phyloP scores from a whole-genome alignment of 179 eudicot species.

The Beta corolliflora region DNA sequence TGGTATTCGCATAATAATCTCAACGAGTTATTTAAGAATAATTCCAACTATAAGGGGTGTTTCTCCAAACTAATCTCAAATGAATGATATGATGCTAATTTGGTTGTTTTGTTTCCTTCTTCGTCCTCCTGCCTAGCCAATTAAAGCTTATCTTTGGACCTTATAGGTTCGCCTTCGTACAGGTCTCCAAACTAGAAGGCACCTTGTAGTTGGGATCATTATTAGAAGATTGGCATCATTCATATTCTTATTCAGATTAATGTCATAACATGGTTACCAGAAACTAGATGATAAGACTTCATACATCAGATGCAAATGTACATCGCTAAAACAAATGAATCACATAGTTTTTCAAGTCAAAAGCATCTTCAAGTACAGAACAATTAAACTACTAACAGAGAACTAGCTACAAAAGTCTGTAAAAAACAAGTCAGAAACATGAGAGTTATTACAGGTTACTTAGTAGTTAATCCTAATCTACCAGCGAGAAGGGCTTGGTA shows the following conservation, averaged over 20 bases:
- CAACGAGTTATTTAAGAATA: too few species aligned
- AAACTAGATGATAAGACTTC: background rate
- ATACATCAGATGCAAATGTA: background rate
- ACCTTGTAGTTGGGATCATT: too few species aligned
- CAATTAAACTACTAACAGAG: background rate
- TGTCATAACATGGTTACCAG: background rate
- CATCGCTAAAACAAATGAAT: background rate
- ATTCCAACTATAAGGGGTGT: too few species aligned
- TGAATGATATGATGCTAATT: too few species aligned
- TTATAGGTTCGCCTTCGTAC: too few species aligned
- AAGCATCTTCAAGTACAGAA: background rate
- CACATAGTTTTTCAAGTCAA: background rate
- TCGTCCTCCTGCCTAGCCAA: too few species aligned
- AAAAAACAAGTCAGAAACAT: constrained; percentile 4
- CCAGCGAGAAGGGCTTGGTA: constrained; percentile 69
- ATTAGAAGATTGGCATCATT: too few species aligned
- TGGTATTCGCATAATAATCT: too few species aligned
- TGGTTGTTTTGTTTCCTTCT: too few species aligned
- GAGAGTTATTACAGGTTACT: background rate
- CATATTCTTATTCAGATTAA: background rate
- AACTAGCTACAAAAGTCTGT: constrained; percentile 1
- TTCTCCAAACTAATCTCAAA: too few species aligned
- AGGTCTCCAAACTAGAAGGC: too few species aligned
- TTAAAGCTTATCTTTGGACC: too few species aligned
- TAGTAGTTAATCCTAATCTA: constrained; percentile 19